Base-by-base conservation (phyloP, 768 basidiomycete species). In the Kwoniella dendrophila region DNA sequence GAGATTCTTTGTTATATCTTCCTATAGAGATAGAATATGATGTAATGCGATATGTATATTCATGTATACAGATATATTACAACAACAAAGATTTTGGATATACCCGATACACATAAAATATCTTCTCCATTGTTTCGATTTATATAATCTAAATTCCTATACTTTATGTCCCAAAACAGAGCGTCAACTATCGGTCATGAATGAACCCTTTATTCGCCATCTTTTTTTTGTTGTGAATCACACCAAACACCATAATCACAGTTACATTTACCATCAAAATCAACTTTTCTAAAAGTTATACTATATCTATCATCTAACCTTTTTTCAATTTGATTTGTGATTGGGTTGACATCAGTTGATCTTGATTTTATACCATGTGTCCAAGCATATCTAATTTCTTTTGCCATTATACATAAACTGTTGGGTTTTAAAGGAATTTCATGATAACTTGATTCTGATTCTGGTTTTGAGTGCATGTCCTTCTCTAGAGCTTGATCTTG, bases 371-470 rank as follows among this genome's bases (percentile, higher is more conserved):
- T 51, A 14, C 49, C 49, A 22, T 51, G 49, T 16, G 49, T 51
- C 49, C 49, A 51, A 5, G 49, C 49, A 51, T 33, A 51, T n/a
- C 49, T 14, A 22, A 51, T 20, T 33, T 51, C 49, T 18, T 51
- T 51, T 4, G 49, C n/a, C 49, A 51, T 51, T 32, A 51, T 51
- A 51, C 49, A 51, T 51, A 51, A 12, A 51, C 49, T 51, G 34
- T 51, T 51, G 29, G 47, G 47, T n/a, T 2, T 22, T 18, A 49
- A 27, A 2, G 22, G 47, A n/a, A 49, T 49, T 10, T 49, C 47
- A 49, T 49, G 29, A 29, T 49, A 49, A 20, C 20, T 44, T 22
- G 43, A 44, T 24, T 18, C 20, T 0, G 14, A n/a, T 44, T 11
- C n/a, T n/a, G 43, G 43, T 44, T 44, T 44, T n/a, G n/a, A n/a